Base-by-base conservation (phyloP, 2,329 filamentous ascomycete genomes). In the Beauveria brongniartii region DNA sequence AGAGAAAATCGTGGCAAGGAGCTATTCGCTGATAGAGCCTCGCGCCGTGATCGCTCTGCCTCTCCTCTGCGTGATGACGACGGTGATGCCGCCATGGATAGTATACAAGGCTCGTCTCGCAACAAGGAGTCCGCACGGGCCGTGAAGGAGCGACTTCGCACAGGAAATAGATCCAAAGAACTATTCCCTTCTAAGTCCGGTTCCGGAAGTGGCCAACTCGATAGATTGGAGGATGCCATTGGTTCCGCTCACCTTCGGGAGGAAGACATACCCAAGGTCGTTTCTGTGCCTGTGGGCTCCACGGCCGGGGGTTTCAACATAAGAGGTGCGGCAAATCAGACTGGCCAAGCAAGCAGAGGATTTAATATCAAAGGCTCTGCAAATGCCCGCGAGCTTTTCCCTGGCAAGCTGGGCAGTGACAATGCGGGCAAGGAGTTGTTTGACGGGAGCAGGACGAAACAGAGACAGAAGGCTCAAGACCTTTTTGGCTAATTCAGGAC, bases 321-420 rank as follows among this genome's bases (percentile, higher is more conserved):
- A 65, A 83, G 83, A 52, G 87, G 87, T 22, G 68, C 78, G 18
- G 80, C 84, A 5, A 75, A 71, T 56, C 78, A 80, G 63, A 75
- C 73, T 59, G 73, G 75, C 30, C 72, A 74, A 40, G 70, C 73
- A 16, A 75, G 78, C 30, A 73, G 75, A 26, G 84, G 81, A 1
- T 81, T 90, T 64, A 77, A 80, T 12, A 91, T 91, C 70, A 91
- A 89, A 69, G 89, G 88, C 2, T 77, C 65, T 12, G 70, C 69
- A 34, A 90, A 90, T 68, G 74, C 80, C 2, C 91, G 89, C 72
- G 89, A 92, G 69, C 72, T 91, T 18, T 89, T 91, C 67, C 79
- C 81, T 1, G 81, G 85, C 62, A 84, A 77, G 64, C 68, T 85
- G 28, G 65, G 26, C 65, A 68, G 54, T 57, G 71, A 65, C 65